A percentile compares a stretch with the other conserved stretches of the same genome.
phyloP scores from a whole-genome alignment of 306 rosid species.

The Pyrus communis region DNA sequence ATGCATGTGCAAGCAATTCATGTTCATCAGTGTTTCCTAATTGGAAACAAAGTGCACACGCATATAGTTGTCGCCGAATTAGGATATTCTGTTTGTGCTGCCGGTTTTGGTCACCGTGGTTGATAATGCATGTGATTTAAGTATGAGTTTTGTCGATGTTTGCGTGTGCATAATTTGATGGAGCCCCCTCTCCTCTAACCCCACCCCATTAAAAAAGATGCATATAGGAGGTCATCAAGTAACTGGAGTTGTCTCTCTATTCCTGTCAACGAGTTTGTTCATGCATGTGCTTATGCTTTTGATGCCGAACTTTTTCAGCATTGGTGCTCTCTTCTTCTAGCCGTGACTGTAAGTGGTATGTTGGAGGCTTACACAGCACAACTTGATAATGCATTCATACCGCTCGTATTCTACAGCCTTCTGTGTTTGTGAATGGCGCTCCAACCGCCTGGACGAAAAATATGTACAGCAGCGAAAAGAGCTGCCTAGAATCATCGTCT shows the following conservation, averaged over 20 bases:
- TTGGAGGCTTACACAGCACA: conserved; percentile 96
- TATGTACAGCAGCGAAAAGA: neutral
- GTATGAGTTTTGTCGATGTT: neutral
- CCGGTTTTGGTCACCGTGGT: neutral
- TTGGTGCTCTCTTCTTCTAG: conserved; percentile 72
- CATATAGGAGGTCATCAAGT: no score
- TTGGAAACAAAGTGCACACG: neutral
- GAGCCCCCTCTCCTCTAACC: no score
- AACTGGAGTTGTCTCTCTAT: no score
- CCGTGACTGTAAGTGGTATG: conserved; percentile 83
- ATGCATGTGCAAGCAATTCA: neutral
- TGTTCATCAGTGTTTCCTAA: neutral
- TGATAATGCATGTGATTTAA: neutral
- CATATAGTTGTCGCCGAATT: neutral
- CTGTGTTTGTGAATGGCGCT: conserved; percentile 61
- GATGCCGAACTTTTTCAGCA: conserved; percentile 51
- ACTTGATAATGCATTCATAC: conserved; percentile 94
- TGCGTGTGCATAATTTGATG: neutral
- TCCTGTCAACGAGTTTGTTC: neutral
- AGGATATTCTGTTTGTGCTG: neutral
- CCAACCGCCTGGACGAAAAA: conserved; percentile 7
- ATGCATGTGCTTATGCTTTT: neutral
- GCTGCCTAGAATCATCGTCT: neutral
- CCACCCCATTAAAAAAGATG: no score
- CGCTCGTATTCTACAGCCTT: conserved; percentile 84